Evolutionary conservation across 176 grass and related monocot genomes (phyloP).

Genomic region (Aegilops sharonensis): DNA sequence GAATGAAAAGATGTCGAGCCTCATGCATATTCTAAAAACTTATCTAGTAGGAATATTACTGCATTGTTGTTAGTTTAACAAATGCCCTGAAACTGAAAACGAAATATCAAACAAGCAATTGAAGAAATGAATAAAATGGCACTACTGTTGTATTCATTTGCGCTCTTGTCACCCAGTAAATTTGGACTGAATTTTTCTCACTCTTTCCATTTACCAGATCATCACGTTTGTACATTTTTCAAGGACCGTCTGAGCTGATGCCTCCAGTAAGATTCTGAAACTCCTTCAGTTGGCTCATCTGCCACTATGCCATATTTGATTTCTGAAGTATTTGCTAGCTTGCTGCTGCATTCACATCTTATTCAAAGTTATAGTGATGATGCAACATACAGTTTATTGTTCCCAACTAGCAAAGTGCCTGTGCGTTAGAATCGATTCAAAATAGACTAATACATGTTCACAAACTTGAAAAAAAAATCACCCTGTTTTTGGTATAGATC

Average conservation of each 20-base stretch:
- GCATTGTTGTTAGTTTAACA: neutral
- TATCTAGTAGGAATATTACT: neutral
- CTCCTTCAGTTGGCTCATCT: neutral
- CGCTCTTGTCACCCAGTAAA: neutral
- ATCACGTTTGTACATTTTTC: conserved; percentile 83
- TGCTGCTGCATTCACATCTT: neutral
- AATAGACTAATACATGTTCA: neutral
- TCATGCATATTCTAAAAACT: neutral
- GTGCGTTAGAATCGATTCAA: neutral
- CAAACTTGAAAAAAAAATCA: neutral
- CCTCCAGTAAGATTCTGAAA: conserved; percentile 73
- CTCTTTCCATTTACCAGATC: conserved; percentile 50
- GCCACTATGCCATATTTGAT: neutral
- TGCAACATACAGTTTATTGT: neutral
- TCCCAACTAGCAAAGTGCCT: neutral
- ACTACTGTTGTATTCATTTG: neutral
- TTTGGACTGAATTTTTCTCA: conserved; percentile 16
- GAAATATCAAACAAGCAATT: neutral
- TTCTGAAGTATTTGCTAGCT: conserved; percentile 20
- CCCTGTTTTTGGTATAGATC: neutral
- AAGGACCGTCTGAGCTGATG: conserved; percentile 94
- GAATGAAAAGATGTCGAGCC: neutral
- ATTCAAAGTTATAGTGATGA: neutral
- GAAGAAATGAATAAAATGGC: conserved; percentile 6
- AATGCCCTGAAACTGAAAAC: neutral